Percentiles rank a stretch among this genome's conserved stretches.
These are phyloP conservation scores for Strigomonas galati DNA, from an alignment of 208 protist genomes.

Conservation along the genomic window DNA sequence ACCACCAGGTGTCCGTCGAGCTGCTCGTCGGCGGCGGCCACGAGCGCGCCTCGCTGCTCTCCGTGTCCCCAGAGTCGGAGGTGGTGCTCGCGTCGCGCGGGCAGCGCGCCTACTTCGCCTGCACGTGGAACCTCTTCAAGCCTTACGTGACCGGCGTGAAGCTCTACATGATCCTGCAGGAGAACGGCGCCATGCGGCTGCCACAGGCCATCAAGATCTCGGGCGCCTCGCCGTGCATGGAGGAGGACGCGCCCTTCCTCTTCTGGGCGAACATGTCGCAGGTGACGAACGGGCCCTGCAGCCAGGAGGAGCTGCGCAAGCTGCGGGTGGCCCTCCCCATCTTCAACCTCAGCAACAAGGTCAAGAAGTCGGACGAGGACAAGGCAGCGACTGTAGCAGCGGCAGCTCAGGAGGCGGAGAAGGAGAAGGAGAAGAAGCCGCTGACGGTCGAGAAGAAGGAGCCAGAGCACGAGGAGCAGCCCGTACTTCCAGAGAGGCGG, in stretches of 20 bases:
- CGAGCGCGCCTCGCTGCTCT: slow-evolving; percentile 14
- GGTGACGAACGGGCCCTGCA: slow-evolving; percentile 56
- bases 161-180: slow-evolving; percentile 29
- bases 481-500: too few species aligned
- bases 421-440: too few species aligned
- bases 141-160: slow-evolving; percentile 22
- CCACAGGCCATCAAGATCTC: slow-evolving; percentile 38
- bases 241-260: slow-evolving; percentile 64
- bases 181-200: slow-evolving; percentile 26
- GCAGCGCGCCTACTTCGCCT: slow-evolving; percentile 33
- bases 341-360: neutral
- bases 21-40: slow-evolving; percentile 24
- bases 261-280: slow-evolving; percentile 86
- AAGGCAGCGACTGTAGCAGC: too few species aligned
- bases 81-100: slow-evolving; percentile 19
- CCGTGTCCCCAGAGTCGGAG: slow-evolving; percentile 20
- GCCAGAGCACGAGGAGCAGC: too few species aligned
- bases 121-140: slow-evolving; percentile 54
- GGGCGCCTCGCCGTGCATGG: slow-evolving; percentile 25
- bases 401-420: too few species aligned
- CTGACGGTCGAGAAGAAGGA: too few species aligned
- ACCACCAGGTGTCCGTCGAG: slow-evolving; percentile 33
- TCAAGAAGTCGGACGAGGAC: too few species aligned
- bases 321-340: slow-evolving; percentile 24
- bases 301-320: slow-evolving; percentile 17